Conservation (phyloP, 2,329 filamentous ascomycete genomes). For the Penicillium sp. region DNA sequence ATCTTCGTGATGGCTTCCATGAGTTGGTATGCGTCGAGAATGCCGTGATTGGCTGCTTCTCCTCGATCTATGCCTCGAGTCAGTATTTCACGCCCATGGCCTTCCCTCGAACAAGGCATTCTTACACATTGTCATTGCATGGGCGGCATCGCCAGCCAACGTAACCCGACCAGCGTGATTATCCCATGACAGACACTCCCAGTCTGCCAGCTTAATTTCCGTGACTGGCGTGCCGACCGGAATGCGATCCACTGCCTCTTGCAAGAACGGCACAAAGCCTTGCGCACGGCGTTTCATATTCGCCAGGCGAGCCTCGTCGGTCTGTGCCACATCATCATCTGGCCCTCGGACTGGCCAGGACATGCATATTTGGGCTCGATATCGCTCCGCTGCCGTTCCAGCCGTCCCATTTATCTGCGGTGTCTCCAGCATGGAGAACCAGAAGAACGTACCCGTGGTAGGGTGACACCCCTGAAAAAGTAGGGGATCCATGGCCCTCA, state of each 20-base stretch:
- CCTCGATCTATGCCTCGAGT: constrained; percentile 26
- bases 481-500: constrained; percentile 55
- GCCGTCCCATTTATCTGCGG: constrained; percentile 40
- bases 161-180: constrained; percentile 31
- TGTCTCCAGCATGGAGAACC: constrained; percentile 46
- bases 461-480: constrained; percentile 31
- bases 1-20: constrained; percentile 19
- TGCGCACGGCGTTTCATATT: constrained; percentile 43
- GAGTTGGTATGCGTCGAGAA: constrained; percentile 29
- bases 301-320: constrained; percentile 34
- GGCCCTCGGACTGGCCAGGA: constrained; percentile 47
- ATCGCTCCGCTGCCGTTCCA: constrained; percentile 35
- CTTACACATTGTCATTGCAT: constrained; percentile 39
- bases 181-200: constrained; percentile 34
- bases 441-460: constrained; percentile 24
- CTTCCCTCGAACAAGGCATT: no score
- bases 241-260: constrained; percentile 24
- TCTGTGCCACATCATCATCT: constrained; percentile 37
- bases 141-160: constrained; percentile 33
- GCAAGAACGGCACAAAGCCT: constrained; percentile 28
- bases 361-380: constrained; percentile 49
- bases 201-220: constrained; percentile 32
- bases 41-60: constrained; percentile 37
- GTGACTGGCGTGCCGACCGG: constrained; percentile 29
- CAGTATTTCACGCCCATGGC: no score